Evolutionary conservation across 306 rosid genomes (phyloP).

Genomic region (Vicia villosa): DNA sequence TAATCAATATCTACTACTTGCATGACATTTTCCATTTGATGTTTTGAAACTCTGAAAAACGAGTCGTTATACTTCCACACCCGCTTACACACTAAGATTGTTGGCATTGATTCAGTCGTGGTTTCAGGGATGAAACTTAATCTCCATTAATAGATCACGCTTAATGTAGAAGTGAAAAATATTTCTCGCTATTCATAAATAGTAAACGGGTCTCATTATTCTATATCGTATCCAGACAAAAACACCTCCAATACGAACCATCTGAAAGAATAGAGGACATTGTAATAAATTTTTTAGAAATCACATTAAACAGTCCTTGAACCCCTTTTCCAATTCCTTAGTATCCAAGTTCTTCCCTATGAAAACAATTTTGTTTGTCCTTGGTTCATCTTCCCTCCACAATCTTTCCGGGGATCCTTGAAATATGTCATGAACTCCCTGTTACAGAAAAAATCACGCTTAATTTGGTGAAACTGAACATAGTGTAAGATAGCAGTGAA

Average conservation of each 20-base stretch:
- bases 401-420: slow-evolving; percentile 95
- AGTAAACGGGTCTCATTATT: slow-evolving; percentile 15
- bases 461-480: slow-evolving; percentile 14
- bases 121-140: not conserved
- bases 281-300: slow-evolving; percentile 1
- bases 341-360: slow-evolving; percentile 87
- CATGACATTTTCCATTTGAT: too few relatives aligned
- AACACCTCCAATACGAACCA: slow-evolving; percentile 10
- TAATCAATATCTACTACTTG: too few relatives aligned
- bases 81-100: not conserved
- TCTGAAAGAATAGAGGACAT: slow-evolving; percentile 8
- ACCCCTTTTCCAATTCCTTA: slow-evolving; percentile 77
- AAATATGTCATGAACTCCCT: slow-evolving; percentile 99
- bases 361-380: slow-evolving; percentile 87
- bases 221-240: slow-evolving; percentile 15
- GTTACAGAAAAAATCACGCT: slow-evolving; percentile 35
- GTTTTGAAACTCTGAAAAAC: too few relatives aligned
- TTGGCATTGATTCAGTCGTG: slow-evolving; percentile 1
- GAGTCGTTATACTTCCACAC: too few relatives aligned
- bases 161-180: not conserved
- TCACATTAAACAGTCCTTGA: slow-evolving; percentile 75
- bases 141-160: not conserved
- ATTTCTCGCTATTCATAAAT: slow-evolving; percentile 15
- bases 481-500: not conserved
- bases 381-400: slow-evolving; percentile 83